Conservation (phyloP, 1,139 yeast species). For the Sugiyamaella grinbergsii region DNA sequence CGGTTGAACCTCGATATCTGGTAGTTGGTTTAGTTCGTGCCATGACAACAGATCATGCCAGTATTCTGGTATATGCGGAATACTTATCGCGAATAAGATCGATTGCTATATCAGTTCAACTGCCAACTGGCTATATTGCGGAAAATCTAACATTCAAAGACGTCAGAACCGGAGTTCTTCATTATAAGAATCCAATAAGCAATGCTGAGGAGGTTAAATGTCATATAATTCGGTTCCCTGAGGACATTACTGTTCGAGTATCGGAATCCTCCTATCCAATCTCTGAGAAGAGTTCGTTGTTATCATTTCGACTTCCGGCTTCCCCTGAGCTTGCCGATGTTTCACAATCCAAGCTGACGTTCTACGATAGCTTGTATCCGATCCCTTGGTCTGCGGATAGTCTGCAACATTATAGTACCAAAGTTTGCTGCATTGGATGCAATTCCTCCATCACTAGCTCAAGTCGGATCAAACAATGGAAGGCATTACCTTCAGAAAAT, state of each 20-base stretch:
- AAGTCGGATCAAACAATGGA: slow-evolving; percentile 32
- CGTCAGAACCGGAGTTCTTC: slow-evolving; percentile 26
- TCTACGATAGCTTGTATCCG: slow-evolving; percentile 23
- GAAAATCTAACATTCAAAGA: slow-evolving; percentile 26
- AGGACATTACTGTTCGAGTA: slow-evolving; percentile 30
- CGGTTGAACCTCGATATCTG: no score
- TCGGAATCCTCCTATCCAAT: slow-evolving; percentile 24
- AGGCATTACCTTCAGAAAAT: slow-evolving; percentile 83
- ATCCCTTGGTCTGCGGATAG: slow-evolving; percentile 33
- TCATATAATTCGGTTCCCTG: slow-evolving; percentile 28
- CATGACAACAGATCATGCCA: slow-evolving; percentile 2
- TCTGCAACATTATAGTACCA: slow-evolving; percentile 9
- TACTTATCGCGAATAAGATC: slow-evolving; percentile 39
- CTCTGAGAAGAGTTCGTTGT: slow-evolving; percentile 16
- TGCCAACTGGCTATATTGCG: slow-evolving; percentile 26
- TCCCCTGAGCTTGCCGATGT: slow-evolving; percentile 28
- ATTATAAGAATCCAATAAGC: slow-evolving; percentile 10
- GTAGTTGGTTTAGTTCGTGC: not conserved
- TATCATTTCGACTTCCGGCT: slow-evolving; percentile 34
- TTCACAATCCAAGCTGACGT: slow-evolving; percentile 11
- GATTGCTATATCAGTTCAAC: slow-evolving; percentile 34
- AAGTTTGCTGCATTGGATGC: slow-evolving; percentile 23
- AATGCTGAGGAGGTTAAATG: slow-evolving; percentile 4
- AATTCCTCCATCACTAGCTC: slow-evolving; percentile 16
- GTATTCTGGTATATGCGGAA: slow-evolving; percentile 36